phyloP scores from a whole-genome alignment of 2,329 filamentous ascomycete genomes.

The Ophiocordyceps camponoti-floridani region DNA sequence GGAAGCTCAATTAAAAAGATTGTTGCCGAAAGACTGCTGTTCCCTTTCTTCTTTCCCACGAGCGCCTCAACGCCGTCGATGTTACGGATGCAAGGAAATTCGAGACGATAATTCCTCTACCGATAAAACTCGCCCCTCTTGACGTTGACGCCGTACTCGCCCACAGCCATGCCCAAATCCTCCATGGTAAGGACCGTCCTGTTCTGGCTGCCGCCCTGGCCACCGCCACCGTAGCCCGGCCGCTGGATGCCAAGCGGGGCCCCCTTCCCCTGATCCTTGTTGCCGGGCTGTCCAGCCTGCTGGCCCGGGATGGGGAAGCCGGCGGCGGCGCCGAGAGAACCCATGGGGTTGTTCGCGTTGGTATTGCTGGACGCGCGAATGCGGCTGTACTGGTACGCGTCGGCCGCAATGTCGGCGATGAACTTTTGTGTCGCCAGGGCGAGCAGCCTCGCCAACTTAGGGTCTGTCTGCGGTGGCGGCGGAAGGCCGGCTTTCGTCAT shows the following conservation, averaged over 20 bases:
- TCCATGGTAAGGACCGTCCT: constrained; percentile 96
- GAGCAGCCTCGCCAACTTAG: constrained; percentile 77
- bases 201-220: constrained; percentile 75
- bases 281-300: constrained; percentile 32
- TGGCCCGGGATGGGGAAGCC: constrained; percentile 51
- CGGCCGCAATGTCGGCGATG: constrained; percentile 89
- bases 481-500: constrained; percentile 90
- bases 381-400: constrained; percentile 93
- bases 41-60: too few species aligned
- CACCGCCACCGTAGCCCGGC: constrained; percentile 71
- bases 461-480: constrained; percentile 77
- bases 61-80: constrained; percentile 1
- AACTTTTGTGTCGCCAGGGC: constrained; percentile 98
- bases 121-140: constrained; percentile 96
- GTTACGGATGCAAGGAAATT: not conserved
- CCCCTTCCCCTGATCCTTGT: constrained; percentile 7
- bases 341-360: constrained; percentile 81
- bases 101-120: constrained; percentile 17
- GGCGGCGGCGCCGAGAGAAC: constrained; percentile 59
- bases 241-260: constrained; percentile 56
- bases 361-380: constrained; percentile 77
- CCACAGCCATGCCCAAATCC: constrained; percentile 92
- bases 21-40: too few species aligned
- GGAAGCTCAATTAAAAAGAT: not conserved
- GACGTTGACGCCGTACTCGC: constrained; percentile 93